A percentile compares a stretch with the other conserved stretches of the same genome.
phyloP scores from a whole-genome alignment of 192 early-diverging fungal genomes.

The Podila horticola region DNA sequence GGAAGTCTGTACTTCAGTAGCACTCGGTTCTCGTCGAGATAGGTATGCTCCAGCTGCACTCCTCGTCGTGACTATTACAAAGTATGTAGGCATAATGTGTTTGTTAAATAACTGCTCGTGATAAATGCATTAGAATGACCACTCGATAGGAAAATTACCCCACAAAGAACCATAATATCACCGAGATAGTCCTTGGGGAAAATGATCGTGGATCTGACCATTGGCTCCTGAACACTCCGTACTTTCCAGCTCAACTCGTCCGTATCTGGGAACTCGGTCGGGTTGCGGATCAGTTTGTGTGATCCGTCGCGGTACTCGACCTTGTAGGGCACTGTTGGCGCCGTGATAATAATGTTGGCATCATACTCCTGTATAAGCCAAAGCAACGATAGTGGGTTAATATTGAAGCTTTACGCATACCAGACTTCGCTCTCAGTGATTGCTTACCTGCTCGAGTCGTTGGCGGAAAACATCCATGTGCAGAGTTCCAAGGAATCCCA shows the following conservation, averaged over 20 bases:
- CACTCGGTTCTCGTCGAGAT: constrained; percentile 85
- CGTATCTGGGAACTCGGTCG: constrained; percentile 90
- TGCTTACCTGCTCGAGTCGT: constrained; percentile 79
- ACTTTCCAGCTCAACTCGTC: constrained; percentile 72
- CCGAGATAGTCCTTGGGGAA: constrained; percentile 87
- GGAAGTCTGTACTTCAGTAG: constrained; percentile 90
- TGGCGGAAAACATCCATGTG: constrained; percentile 99
- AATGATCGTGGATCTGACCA: constrained; percentile 91
- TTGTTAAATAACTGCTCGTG: background rate
- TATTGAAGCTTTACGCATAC: background rate
- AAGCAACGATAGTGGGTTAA: constrained; percentile 1
- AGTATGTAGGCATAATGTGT: no score
- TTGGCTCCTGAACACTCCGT: constrained; percentile 84
- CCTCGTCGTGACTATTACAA: constrained; percentile 72
- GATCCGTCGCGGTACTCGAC: constrained; percentile 63
- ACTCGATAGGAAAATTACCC: constrained; percentile 44
- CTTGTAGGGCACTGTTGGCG: constrained; percentile 92
- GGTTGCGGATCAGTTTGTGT: constrained; percentile 75
- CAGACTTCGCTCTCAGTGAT: no score
- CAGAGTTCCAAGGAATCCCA: constrained; percentile 95
- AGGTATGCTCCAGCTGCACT: constrained; percentile 88
- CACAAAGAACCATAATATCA: constrained; percentile 79
- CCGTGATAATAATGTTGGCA: constrained; percentile 89
- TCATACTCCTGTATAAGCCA: constrained; percentile 80
- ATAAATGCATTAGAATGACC: no score